Base-by-base conservation (phyloP, 164 flowering plant genomes). In the Aristolochia californica region DNA sequence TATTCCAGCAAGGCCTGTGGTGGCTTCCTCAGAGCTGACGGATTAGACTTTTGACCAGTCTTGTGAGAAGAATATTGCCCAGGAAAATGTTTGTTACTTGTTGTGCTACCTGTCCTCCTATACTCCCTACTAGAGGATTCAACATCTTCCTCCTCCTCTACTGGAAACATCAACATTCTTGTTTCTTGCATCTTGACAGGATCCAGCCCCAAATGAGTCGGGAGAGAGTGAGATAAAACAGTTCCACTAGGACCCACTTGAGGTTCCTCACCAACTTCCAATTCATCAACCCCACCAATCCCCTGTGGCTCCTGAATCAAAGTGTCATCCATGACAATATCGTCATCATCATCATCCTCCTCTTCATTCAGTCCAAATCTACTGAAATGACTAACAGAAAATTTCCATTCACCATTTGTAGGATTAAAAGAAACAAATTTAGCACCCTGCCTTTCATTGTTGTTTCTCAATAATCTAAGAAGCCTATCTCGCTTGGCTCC, bases 181-280 rank as follows among this genome's bases (percentile, higher is more conserved):
- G 89, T 77, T 74, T 89, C 96, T 47, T 76, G 83, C 96, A 93
- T 83, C 72, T 75, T 93, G 56, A 66, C 67, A 15, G 99, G 99
- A 73, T 93, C 91, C 60, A 93, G 96, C 57, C 99, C 88, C 43
- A 93, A 96, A 75, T 87, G 90, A 28, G 88, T 76, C 30, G 99
- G 99, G 64, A 93, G 94, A 56, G 99, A 93, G 77, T 89, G 97
- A 56, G 85, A 76, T 59, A 94, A 80, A 62, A 64, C 69, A 51
- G 70, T 48, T 56, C 68, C 84, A 53, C n/a, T 47, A 23, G 62
- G 59, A 28, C 68, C 69, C 48, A 70, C 26, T 25, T 48, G 67
- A 13, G 48, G 58, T 24, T 72, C 79, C 64, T 77, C 86, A 63
- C 79, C 85, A 63, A 59, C 59, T 56, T 75, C 82, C 26, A 65